These are phyloP conservation scores for Teunomyces kruisii DNA, from an alignment of 805 yeast species.

Conservation along the genomic window DNA sequence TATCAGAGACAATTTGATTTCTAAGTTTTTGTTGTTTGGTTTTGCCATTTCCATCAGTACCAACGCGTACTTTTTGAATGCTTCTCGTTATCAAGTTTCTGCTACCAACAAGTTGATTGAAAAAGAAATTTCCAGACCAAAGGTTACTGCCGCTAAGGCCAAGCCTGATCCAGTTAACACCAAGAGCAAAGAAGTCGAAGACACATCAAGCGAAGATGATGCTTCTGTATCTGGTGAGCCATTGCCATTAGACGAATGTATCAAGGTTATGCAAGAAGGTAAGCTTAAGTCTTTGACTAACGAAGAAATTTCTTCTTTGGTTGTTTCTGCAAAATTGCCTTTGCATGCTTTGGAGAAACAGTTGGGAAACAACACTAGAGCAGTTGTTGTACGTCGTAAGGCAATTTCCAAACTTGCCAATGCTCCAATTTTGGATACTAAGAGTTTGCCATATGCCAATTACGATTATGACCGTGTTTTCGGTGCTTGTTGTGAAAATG, in stretches of 20 bases:
- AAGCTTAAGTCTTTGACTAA: slow-evolving; percentile 62
- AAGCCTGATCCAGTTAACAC: slow-evolving; percentile 1
- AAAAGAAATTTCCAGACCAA: slow-evolving; percentile 36
- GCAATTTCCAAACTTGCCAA: slow-evolving; percentile 84
- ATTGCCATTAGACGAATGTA: slow-evolving; percentile 64
- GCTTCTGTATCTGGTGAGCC: slow-evolving; percentile 17
- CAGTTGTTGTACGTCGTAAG: slow-evolving; percentile 88
- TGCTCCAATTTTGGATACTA: slow-evolving; percentile 73
- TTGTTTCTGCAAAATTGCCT: slow-evolving; percentile 76
- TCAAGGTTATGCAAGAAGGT: slow-evolving; percentile 66
- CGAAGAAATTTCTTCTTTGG: slow-evolving; percentile 72
- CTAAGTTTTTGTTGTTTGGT: slow-evolving; percentile 71
- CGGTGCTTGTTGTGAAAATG: slow-evolving; percentile 99
- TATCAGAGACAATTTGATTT: slow-evolving; percentile 75
- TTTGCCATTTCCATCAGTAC: slow-evolving; percentile 75
- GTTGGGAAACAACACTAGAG: slow-evolving; percentile 84
- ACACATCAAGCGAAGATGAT: slow-evolving; percentile 23
- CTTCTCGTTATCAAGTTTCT: slow-evolving; percentile 66
- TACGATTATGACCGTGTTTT: slow-evolving; percentile 95
- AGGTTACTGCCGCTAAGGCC: slow-evolving; percentile 6
- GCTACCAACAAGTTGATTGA: slow-evolving; percentile 42
- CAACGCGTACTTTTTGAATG: slow-evolving; percentile 83
- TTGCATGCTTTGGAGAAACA: slow-evolving; percentile 93
- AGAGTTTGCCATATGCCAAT: slow-evolving; percentile 71
- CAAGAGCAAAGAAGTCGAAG: slow-evolving; percentile 3